A percentile compares a stretch with the other conserved stretches of the same genome.
These are phyloP conservation scores for Rosa rugosa DNA, from an alignment of 306 rosid genomes.

Conservation along the genomic window DNA sequence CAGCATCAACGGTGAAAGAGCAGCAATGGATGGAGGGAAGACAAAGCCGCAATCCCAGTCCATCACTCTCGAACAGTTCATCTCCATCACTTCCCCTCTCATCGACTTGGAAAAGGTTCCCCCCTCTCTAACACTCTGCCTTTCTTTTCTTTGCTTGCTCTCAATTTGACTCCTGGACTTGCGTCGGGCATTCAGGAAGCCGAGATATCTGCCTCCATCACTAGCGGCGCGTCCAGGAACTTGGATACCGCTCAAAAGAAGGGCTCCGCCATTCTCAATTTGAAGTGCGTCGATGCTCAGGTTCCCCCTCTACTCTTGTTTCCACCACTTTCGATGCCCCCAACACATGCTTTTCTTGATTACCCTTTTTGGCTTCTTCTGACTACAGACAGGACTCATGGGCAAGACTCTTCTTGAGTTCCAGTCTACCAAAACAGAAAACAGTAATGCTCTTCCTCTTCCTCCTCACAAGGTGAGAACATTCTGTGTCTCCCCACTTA, in stretches of 20 bases:
- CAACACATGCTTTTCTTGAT: background rate
- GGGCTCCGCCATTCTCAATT: constrained; percentile 87
- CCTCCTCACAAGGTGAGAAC: constrained; percentile 91
- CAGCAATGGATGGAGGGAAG: background rate
- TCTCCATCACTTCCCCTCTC: constrained; percentile 78
- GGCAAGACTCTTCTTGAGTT: constrained; percentile 90
- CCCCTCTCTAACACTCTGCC: background rate
- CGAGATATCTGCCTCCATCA: constrained; percentile 85
- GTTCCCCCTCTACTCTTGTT: background rate
- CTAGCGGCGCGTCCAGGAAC: constrained; percentile 69
- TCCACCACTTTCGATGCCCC: no score
- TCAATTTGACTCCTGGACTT: constrained; percentile 7
- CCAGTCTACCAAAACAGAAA: constrained; percentile 78
- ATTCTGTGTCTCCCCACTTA: background rate
- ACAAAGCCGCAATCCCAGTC: background rate
- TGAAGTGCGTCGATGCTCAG: constrained; percentile 94
- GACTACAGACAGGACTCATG: constrained; percentile 85
- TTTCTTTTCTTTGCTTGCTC: background rate
- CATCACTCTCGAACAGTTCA: constrained; percentile 3
- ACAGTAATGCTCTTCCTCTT: constrained; percentile 82
- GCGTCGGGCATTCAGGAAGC: constrained; percentile 54
- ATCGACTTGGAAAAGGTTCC: constrained; percentile 86
- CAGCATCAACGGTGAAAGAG: background rate
- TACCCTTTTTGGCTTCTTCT: constrained; percentile 21
- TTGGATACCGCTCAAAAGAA: constrained; percentile 80